A percentile compares a stretch with the other conserved stretches of the same genome.
Evolutionary conservation across 768 basidiomycete genomes (phyloP).

Genomic region (Pleurotus pulmonarius): DNA sequence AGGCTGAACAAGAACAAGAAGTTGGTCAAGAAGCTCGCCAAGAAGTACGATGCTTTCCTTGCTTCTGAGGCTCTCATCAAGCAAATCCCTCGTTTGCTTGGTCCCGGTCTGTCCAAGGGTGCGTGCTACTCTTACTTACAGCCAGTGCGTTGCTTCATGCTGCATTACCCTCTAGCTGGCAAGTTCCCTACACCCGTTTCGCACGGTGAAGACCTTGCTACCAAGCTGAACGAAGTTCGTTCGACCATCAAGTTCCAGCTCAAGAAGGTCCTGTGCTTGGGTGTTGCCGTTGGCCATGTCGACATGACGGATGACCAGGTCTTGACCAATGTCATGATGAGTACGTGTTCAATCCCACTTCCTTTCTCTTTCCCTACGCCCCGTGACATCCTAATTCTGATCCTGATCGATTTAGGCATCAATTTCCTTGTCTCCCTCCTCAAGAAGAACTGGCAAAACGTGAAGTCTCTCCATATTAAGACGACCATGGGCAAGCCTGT

Average conservation of each 20-base stretch:
- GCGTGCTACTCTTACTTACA: conserved; percentile 14
- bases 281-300: conserved; percentile 97
- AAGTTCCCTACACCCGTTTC: conserved; percentile 99
- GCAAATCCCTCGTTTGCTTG: conserved; percentile 99
- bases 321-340: conserved; percentile 95
- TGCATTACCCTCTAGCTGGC: conserved; percentile 59
- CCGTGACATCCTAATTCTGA: no score
- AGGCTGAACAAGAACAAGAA: conserved; percentile 99
- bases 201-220: conserved; percentile 82
- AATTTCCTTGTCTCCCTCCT: conserved; percentile 99
- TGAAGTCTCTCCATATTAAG: conserved; percentile 98
- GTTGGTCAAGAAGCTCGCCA: conserved; percentile 99
- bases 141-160: not conserved
- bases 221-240: conserved; percentile 92
- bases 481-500: conserved; percentile 98
- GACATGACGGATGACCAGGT: conserved; percentile 98
- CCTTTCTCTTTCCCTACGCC: not conserved
- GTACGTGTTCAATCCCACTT: conserved; percentile 37
- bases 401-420: conserved; percentile 58
- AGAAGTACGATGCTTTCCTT: conserved; percentile 99
- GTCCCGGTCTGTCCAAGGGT: conserved; percentile 99
- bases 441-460: conserved; percentile 99
- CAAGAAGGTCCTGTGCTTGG: conserved; percentile 98
- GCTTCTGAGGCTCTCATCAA: conserved; percentile 97
- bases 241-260: conserved; percentile 99